These are phyloP conservation scores for Aspergillus melleus DNA, from an alignment of 2,329 filamentous ascomycete species.

Conservation along the genomic window DNA sequence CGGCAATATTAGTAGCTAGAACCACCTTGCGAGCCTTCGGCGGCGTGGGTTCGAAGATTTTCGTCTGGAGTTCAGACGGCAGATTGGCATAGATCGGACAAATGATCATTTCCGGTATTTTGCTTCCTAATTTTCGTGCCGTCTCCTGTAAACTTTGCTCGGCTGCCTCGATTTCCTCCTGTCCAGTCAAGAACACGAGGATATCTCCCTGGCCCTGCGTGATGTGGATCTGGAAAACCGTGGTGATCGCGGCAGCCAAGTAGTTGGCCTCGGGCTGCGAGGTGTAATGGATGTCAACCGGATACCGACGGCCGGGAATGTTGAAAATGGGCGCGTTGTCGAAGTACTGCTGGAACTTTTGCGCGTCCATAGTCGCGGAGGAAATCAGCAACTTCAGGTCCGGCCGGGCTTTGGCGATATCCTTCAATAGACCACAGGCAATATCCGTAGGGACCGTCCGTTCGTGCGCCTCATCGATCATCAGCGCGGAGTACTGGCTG, in stretches of 20 bases:
- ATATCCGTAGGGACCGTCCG: constrained; percentile 90
- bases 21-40: constrained; percentile 85
- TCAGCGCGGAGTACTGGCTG: constrained; percentile 78
- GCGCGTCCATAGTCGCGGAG: constrained; percentile 90
- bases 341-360: constrained; percentile 90
- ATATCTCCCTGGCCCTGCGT: constrained; percentile 85
- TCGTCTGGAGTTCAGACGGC: constrained; percentile 83
- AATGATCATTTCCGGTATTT: constrained; percentile 82
- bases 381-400: constrained; percentile 91
- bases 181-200: constrained; percentile 89
- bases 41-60: constrained; percentile 93
- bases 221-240: constrained; percentile 92
- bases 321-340: constrained; percentile 93
- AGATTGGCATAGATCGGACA: constrained; percentile 94
- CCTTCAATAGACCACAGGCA: constrained; percentile 81
- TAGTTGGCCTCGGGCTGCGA: constrained; percentile 93
- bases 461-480: constrained; percentile 98
- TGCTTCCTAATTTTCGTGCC: constrained; percentile 77
- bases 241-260: constrained; percentile 84
- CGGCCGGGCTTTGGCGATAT: constrained; percentile 76
- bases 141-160: constrained; percentile 84
- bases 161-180: constrained; percentile 92
- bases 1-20: constrained; percentile 93
- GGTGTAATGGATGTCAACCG: constrained; percentile 89
- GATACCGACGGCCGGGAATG: constrained; percentile 83